phyloP scores from a whole-genome alignment of 352 stramenopile species.

The Lagenidium giganteum region DNA sequence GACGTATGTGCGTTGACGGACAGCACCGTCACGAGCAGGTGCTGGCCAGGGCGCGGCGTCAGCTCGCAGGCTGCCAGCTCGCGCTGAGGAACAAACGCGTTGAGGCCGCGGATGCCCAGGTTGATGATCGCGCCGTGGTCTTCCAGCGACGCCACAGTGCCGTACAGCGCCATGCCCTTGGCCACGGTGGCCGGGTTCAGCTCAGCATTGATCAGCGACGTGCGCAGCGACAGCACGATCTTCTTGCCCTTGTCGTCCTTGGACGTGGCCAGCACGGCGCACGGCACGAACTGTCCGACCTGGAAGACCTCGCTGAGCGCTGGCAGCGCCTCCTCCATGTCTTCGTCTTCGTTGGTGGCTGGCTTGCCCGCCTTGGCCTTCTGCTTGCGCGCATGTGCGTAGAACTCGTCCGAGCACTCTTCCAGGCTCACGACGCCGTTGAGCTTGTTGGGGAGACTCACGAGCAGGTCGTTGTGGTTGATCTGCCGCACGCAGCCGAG shows the following conservation, averaged over 20 bases:
- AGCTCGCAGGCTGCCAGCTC: slow-evolving; percentile 29
- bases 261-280: slow-evolving; percentile 43
- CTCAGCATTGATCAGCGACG: slow-evolving; percentile 72
- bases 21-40: slow-evolving; percentile 46
- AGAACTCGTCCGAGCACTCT: slow-evolving; percentile 71
- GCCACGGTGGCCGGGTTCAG: slow-evolving; percentile 34
- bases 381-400: slow-evolving; percentile 19
- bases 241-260: slow-evolving; percentile 66
- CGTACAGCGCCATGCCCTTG: slow-evolving; percentile 63
- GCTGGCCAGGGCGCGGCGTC: slow-evolving; percentile 33
- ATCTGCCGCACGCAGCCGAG: slow-evolving; percentile 85
- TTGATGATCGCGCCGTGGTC: slow-evolving; percentile 92
- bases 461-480: slow-evolving; percentile 54
- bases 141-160: slow-evolving; percentile 81
- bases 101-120: slow-evolving; percentile 66
- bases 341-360: background rate
- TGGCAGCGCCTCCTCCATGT: slow-evolving; percentile 24
- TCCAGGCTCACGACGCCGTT: slow-evolving; percentile 78
- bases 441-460: slow-evolving; percentile 89
- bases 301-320: slow-evolving; percentile 40
- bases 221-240: slow-evolving; percentile 85
- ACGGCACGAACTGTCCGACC: slow-evolving; percentile 67
- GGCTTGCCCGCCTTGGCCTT: no score
- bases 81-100: slow-evolving; percentile 58
- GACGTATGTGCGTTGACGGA: slow-evolving; percentile 61